Conservation (phyloP, 192 early-diverging fungal species). For the Coemansia sp. region DNA sequence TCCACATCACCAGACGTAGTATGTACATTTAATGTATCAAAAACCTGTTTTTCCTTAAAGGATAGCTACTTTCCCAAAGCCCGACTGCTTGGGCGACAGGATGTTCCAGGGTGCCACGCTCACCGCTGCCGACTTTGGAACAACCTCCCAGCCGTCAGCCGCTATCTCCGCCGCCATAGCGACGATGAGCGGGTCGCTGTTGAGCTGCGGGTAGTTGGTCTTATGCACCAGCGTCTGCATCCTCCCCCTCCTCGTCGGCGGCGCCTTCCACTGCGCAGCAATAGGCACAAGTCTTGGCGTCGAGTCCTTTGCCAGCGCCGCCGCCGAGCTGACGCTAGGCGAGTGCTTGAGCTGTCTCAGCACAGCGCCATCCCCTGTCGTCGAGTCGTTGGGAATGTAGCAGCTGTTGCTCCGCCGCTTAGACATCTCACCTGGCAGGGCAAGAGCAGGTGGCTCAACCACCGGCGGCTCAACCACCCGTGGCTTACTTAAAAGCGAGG, state of each 20-base stretch:
- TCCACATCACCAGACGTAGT: no score
- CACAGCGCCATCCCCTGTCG: not conserved
- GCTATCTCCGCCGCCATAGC: not conserved
- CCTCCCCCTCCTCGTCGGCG: not conserved
- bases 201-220: constrained; percentile 1
- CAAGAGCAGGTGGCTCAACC: not conserved
- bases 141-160: not conserved
- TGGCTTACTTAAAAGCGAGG: not conserved
- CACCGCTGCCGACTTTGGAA: not conserved
- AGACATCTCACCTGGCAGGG: no score
- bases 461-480: not conserved
- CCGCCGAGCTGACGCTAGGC: not conserved
- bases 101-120: not conserved
- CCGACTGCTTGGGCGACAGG: not conserved
- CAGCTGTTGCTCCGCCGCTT: not conserved
- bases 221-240: not conserved
- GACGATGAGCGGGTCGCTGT: not conserved
- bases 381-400: not conserved
- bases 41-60: not conserved
- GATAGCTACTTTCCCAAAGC: not conserved
- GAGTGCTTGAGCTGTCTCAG: not conserved
- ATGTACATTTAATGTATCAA: not conserved
- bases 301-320: not conserved
- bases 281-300: not conserved
- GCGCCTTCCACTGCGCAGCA: constrained; percentile 1